Conservation (phyloP, 208 protist species). For the Strigomonas culicis region DNA sequence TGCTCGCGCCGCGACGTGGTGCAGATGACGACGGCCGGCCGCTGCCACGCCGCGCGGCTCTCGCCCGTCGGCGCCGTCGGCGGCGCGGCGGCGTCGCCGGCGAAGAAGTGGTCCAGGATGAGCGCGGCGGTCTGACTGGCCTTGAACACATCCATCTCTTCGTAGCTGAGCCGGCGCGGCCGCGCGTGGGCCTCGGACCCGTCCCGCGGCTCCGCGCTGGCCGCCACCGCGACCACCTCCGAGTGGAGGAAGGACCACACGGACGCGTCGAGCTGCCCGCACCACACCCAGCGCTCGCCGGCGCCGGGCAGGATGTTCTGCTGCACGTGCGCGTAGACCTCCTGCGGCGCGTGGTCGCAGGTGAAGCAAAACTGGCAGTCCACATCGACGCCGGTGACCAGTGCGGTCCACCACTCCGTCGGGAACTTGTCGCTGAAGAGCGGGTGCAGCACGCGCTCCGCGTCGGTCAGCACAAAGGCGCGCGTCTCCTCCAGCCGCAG, state of each 20-base stretch:
- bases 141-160: constrained; percentile 44
- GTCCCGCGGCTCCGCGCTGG: not conserved
- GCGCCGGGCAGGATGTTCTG: constrained; percentile 46
- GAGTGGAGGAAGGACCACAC: constrained; percentile 32
- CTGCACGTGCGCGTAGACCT: constrained; percentile 36
- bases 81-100: not conserved
- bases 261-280: constrained; percentile 24
- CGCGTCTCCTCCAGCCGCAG: constrained; percentile 67
- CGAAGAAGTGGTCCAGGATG: constrained; percentile 19
- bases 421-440: constrained; percentile 29
- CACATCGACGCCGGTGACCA: constrained; percentile 70
- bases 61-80: not conserved
- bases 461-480: constrained; percentile 33
- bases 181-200: not conserved
- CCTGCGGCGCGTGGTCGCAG: constrained; percentile 22
- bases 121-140: constrained; percentile 18
- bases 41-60: not conserved
- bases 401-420: constrained; percentile 44
- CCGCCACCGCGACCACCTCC: constrained; percentile 23
- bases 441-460: constrained; percentile 39
- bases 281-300: constrained; percentile 25
- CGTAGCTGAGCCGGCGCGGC: constrained; percentile 7
- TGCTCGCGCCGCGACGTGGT: constrained; percentile 52
- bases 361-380: constrained; percentile 75
- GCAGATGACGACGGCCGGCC: constrained; percentile 40